A percentile compares a stretch with the other conserved stretches of the same genome.
Evolutionary conservation across 805 yeast genomes (phyloP).

Genomic region (Wickerhamomyces ciferrii): DNA sequence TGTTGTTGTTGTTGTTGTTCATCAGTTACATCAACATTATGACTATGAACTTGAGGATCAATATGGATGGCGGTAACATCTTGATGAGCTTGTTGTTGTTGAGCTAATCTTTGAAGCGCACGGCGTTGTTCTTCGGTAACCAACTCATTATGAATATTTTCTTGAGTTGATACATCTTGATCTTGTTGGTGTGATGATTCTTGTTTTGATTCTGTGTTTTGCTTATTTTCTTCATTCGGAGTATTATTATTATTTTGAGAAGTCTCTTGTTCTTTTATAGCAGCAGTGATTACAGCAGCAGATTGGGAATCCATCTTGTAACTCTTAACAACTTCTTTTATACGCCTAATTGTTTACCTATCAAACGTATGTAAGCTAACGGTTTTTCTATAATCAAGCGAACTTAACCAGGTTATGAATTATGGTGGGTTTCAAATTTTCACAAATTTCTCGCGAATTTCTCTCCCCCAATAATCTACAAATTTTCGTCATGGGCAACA

Average conservation of each 20-base stretch:
- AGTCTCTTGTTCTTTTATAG: slow-evolving; percentile 28
- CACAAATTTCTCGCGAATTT: too few relatives aligned
- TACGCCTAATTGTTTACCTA: not conserved
- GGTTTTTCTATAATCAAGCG: not conserved
- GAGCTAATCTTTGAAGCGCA: slow-evolving; percentile 1
- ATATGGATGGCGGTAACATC: not conserved
- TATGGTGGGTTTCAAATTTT: not conserved
- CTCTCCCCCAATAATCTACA: too few relatives aligned
- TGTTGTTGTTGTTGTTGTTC: not conserved
- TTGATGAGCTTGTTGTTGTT: slow-evolving; percentile 1
- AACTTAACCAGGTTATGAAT: slow-evolving; percentile 5
- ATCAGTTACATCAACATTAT: not conserved
- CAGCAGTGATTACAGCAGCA: slow-evolving; percentile 21
- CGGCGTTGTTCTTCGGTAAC: slow-evolving; percentile 1
- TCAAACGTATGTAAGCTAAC: slow-evolving; percentile 1
- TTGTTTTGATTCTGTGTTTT: slow-evolving; percentile 1
- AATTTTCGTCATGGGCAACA: not conserved
- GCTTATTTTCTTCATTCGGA: slow-evolving; percentile 64
- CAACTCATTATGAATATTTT: not conserved
- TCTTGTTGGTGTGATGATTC: not conserved
- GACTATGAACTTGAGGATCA: not conserved
- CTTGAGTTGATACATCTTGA: not conserved
- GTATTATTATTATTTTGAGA: slow-evolving; percentile 29
- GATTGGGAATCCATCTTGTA: slow-evolving; percentile 9
- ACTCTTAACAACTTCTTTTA: not conserved